These are phyloP conservation scores for Exophiala alcalophila DNA, from an alignment of 2,329 filamentous ascomycete genomes.

Conservation along the genomic window DNA sequence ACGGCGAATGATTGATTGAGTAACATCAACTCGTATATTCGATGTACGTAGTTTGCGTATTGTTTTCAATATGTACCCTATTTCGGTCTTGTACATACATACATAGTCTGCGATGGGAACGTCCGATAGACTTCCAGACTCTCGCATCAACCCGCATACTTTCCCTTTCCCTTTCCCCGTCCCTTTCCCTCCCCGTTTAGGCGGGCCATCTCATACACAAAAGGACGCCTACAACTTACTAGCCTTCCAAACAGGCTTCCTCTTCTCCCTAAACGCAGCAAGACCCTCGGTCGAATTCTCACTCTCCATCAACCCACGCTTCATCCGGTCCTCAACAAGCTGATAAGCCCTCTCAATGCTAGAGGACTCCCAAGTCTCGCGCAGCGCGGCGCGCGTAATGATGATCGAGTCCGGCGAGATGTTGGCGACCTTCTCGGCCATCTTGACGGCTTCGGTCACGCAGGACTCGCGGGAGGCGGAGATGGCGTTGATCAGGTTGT, in stretches of 20 bases:
- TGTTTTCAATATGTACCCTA: no score
- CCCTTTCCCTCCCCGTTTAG: no score
- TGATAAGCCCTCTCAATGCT: conserved; percentile 63
- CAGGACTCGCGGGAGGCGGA: conserved; percentile 29
- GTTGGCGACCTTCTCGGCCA: conserved; percentile 60
- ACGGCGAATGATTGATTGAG: no score
- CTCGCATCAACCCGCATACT: no score
- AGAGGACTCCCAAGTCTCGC: conserved; percentile 68
- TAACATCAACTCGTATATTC: no score
- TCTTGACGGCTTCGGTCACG: conserved; percentile 31
- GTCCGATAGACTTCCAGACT: no score
- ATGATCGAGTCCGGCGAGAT: conserved; percentile 75
- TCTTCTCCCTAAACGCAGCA: conserved; percentile 72
- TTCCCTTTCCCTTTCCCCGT: no score
- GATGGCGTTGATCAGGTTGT: conserved; percentile 62
- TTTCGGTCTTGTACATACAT: no score
- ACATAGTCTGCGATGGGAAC: no score
- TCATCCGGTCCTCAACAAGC: conserved; percentile 34
- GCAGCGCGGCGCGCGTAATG: conserved; percentile 68
- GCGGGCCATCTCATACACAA: no score
- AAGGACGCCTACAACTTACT: conserved; percentile 41
- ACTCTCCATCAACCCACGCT: conserved; percentile 20
- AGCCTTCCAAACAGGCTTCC: conserved; percentile 63
- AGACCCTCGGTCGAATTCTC: conserved; percentile 75
- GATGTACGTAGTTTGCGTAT: no score